Conservation (phyloP, 75 land plant genomes). For the Chamaecyparis obtusa region DNA sequence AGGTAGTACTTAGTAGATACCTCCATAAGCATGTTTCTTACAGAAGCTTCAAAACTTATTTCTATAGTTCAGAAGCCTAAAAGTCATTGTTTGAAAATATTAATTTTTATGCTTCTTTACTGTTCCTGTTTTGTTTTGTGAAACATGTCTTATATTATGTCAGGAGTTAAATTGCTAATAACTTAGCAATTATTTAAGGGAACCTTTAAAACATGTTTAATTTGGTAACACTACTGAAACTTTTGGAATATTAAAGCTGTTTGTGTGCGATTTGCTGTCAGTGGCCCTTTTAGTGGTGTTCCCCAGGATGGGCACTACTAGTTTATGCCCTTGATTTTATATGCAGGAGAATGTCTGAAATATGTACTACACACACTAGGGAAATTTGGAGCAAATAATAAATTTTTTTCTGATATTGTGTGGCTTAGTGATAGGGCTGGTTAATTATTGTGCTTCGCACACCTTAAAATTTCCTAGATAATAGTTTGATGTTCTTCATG, state of each 20-base stretch:
- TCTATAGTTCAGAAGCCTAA: not conserved
- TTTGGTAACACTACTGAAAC: not conserved
- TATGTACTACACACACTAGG: not conserved
- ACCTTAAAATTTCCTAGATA: no score
- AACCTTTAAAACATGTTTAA: not conserved
- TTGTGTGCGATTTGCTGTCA: not conserved
- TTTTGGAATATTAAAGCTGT: not conserved
- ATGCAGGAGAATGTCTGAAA: not conserved
- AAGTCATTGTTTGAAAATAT: not conserved
- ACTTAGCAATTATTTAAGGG: not conserved
- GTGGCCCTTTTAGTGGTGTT: not conserved
- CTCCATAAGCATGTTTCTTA: not conserved
- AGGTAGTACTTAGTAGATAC: slow-evolving; percentile 21
- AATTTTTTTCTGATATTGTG: no score
- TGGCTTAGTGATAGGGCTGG: not conserved
- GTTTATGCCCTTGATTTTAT: not conserved
- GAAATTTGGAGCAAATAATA: not conserved
- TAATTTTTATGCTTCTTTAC: not conserved
- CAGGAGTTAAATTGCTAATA: not conserved
- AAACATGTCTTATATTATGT: not conserved
- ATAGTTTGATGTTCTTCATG: no score
- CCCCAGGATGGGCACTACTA: not conserved
- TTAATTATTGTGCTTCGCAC: no score
- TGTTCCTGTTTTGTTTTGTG: not conserved
- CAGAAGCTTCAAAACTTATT: not conserved